These are phyloP conservation scores for Diaporthe australafricana DNA, from an alignment of 2,329 filamentous ascomycete genomes.

Conservation along the genomic window DNA sequence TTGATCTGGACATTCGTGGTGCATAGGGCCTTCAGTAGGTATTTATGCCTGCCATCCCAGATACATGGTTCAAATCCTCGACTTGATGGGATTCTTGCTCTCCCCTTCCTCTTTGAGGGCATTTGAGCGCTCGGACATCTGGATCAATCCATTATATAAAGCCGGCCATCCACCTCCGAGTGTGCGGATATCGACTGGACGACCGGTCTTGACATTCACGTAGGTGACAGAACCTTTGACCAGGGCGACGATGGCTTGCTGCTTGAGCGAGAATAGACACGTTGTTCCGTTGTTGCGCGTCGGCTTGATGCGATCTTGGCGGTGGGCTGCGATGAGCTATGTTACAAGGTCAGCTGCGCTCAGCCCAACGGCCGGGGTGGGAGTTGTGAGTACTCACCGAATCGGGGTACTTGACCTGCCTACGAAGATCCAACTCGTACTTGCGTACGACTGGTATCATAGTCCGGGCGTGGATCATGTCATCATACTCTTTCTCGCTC, in stretches of 20 bases:
- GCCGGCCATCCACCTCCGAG: conserved; percentile 38
- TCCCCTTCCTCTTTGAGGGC: neutral
- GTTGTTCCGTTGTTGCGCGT: conserved; percentile 38
- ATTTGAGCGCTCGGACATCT: conserved; percentile 27
- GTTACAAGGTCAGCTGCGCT: neutral
- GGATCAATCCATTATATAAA: conserved; percentile 35
- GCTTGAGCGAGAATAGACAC: conserved; percentile 40
- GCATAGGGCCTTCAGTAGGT: no score
- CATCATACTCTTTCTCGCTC: conserved; percentile 41
- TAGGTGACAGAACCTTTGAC: conserved; percentile 40
- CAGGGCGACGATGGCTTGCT: conserved; percentile 41
- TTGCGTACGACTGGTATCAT: conserved; percentile 41
- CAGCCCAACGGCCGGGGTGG: no score
- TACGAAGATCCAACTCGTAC: conserved; percentile 40
- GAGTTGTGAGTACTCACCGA: no score
- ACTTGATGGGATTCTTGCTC: neutral
- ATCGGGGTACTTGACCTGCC: conserved; percentile 40
- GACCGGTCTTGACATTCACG: conserved; percentile 40
- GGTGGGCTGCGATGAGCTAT: conserved; percentile 39
- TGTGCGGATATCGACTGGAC: conserved; percentile 41
- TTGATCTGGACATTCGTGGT: no score
- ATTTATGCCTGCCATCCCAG: no score
- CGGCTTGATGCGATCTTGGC: conserved; percentile 39
- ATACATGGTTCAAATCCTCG: neutral
- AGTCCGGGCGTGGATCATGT: conserved; percentile 40